Conservation (phyloP, 1,284 basidiomycete species). For the Salmacisia buchloeana region DNA sequence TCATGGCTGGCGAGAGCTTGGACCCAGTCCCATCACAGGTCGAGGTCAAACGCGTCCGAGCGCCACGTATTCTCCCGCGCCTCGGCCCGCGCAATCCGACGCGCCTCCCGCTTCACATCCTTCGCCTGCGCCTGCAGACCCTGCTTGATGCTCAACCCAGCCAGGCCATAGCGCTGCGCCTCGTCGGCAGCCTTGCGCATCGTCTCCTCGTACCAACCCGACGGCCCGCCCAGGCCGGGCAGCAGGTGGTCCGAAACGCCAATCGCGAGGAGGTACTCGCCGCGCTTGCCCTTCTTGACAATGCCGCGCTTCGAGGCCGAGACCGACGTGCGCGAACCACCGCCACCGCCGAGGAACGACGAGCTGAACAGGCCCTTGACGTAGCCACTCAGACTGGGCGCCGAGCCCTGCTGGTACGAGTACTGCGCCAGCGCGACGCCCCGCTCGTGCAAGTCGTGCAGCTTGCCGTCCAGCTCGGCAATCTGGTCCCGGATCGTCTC, state of each 20-base stretch:
- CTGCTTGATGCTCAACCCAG: slow-evolving; percentile 14
- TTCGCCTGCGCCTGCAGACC: slow-evolving; percentile 23
- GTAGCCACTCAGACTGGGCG: slow-evolving; percentile 52
- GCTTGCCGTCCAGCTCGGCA: slow-evolving; percentile 34
- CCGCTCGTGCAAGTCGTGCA: slow-evolving; percentile 53
- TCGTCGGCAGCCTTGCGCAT: slow-evolving; percentile 48
- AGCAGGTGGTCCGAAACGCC: slow-evolving; percentile 54
- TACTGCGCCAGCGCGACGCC: slow-evolving; percentile 53
- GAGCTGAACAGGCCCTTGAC: slow-evolving; percentile 54
- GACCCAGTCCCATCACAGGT: background rate
- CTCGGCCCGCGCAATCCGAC: slow-evolving; percentile 49
- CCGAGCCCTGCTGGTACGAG: slow-evolving; percentile 34
- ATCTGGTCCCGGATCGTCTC: slow-evolving; percentile 43
- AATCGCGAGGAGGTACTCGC: slow-evolving; percentile 54
- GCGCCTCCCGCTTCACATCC: slow-evolving; percentile 42
- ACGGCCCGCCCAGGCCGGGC: slow-evolving; percentile 46
- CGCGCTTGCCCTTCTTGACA: slow-evolving; percentile 53
- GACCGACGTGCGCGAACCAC: slow-evolving; percentile 13
- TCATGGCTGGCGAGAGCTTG: background rate
- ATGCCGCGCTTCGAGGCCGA: slow-evolving; percentile 50
- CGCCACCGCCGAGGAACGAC: slow-evolving; percentile 20
- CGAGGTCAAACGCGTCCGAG: slow-evolving; percentile 49
- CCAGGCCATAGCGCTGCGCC: slow-evolving; percentile 20
- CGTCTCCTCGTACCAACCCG: slow-evolving; percentile 47
- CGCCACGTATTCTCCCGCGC: slow-evolving; percentile 52